Evolutionary conservation across 352 stramenopile genomes (phyloP).

Genomic region (Globisporangium nodosum): DNA sequence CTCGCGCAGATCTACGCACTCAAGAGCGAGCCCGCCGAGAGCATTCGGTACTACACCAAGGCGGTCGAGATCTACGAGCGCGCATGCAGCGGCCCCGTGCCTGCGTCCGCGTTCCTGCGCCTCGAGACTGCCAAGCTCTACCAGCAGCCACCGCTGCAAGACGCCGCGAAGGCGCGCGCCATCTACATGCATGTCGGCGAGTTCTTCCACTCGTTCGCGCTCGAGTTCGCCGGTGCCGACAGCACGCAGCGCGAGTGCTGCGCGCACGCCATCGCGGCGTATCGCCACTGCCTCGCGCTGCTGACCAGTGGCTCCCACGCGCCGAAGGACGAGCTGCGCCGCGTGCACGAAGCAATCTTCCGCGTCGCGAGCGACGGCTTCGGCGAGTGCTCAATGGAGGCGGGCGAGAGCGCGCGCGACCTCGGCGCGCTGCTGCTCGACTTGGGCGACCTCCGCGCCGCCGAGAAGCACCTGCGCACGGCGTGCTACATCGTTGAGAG

Average conservation of each 20-base stretch:
- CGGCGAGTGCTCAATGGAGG: slow-evolving; percentile 60
- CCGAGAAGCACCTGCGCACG: slow-evolving; percentile 26
- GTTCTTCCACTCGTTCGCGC: slow-evolving; percentile 59
- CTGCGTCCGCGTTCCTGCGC: slow-evolving; percentile 46
- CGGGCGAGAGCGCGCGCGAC: slow-evolving; percentile 33
- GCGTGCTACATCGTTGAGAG: slow-evolving; percentile 48
- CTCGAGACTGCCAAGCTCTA: slow-evolving; percentile 58
- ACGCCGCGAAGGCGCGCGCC: slow-evolving; percentile 8
- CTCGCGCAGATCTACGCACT: slow-evolving; percentile 51
- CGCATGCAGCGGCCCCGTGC: slow-evolving; percentile 47
- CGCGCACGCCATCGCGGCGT: slow-evolving; percentile 51
- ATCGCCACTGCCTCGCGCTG: slow-evolving; percentile 38
- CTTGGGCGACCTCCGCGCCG: slow-evolving; percentile 33
- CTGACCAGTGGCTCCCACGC: slow-evolving; percentile 3
- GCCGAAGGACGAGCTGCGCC: slow-evolving; percentile 28
- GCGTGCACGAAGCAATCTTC: slow-evolving; percentile 40
- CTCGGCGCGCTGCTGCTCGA: slow-evolving; percentile 33
- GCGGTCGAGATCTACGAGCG: slow-evolving; percentile 53
- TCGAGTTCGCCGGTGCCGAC: slow-evolving; percentile 44
- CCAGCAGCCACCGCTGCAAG: slow-evolving; percentile 20
- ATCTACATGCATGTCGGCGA: slow-evolving; percentile 33
- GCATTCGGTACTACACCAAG: slow-evolving; percentile 33
- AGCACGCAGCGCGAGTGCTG: slow-evolving; percentile 54
- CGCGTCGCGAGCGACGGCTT: slow-evolving; percentile 39
- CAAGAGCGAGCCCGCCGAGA: slow-evolving; percentile 29